These are phyloP conservation scores for Beauveria rudraprayagi DNA, from an alignment of 2,329 filamentous ascomycete genomes.

Conservation along the genomic window DNA sequence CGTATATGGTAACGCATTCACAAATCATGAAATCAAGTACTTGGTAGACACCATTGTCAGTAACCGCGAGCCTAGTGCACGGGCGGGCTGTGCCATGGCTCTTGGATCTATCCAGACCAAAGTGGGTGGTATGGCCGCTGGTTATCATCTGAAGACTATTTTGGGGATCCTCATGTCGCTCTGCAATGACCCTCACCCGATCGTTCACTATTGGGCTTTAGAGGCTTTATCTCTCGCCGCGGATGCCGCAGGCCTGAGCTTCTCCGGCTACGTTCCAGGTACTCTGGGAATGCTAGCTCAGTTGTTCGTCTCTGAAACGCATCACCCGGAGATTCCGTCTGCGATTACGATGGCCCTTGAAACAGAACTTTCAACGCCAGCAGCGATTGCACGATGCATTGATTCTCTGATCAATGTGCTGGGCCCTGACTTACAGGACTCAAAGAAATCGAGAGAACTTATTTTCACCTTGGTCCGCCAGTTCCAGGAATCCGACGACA, in stretches of 20 bases:
- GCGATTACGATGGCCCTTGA: conserved; percentile 85
- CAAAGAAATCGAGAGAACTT: conserved; percentile 82
- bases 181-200: conserved; percentile 88
- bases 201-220: conserved; percentile 93
- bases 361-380: conserved; percentile 71
- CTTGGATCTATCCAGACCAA: conserved; percentile 90
- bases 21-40: conserved; percentile 81
- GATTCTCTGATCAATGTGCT: conserved; percentile 96
- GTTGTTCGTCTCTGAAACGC: conserved; percentile 83
- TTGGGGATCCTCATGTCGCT: conserved; percentile 97
- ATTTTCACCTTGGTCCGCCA: conserved; percentile 80
- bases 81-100: conserved; percentile 90
- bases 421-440: conserved; percentile 88
- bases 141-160: conserved; percentile 93
- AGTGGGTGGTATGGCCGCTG: conserved; percentile 94
- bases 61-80: conserved; percentile 85
- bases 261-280: conserved; percentile 81
- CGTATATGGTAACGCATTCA: conserved; percentile 77
- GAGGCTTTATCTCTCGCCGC: conserved; percentile 81
- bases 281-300: conserved; percentile 91
- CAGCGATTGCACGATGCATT: conserved; percentile 78
- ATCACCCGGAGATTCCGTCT: conserved; percentile 75
- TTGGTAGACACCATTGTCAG: conserved; percentile 90
- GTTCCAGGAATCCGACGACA: conserved; percentile 68
- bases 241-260: conserved; percentile 86